phyloP scores from a whole-genome alignment of 768 basidiomycete genomes.

The Saitozyma sp. region DNA sequence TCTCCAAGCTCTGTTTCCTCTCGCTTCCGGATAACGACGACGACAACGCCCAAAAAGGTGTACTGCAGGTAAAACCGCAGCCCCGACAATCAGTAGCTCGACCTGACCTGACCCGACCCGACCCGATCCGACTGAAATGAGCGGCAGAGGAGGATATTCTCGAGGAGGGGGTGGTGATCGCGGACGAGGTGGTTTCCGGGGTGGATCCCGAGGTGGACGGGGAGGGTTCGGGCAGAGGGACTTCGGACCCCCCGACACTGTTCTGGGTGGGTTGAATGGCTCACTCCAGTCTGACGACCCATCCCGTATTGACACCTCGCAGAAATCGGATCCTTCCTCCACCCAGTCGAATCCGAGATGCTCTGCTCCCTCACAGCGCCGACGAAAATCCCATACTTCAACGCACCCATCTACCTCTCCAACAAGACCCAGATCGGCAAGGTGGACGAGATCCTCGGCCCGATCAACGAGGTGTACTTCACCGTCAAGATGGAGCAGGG shows the following conservation, averaged over 20 bases:
- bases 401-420: constrained; percentile 94
- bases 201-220: constrained; percentile 50
- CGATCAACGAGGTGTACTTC: constrained; percentile 97
- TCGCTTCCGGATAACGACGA: too few relatives aligned
- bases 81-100: too few relatives aligned
- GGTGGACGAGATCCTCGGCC: constrained; percentile 98
- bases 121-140: constrained; percentile 21
- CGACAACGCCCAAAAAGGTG: too few relatives aligned
- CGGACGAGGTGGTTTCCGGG: constrained; percentile 39
- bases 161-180: constrained; percentile 37
- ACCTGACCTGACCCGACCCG: background rate
- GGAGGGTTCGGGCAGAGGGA: constrained; percentile 52
- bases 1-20: too few relatives aligned
- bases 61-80: too few relatives aligned
- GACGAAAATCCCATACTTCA: constrained; percentile 97
- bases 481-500: constrained; percentile 96
- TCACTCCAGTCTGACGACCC: background rate
- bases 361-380: constrained; percentile 79
- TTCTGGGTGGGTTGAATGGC: constrained; percentile 51
- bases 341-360: constrained; percentile 98
- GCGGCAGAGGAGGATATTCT: constrained; percentile 43
- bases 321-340: constrained; percentile 92
- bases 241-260: constrained; percentile 56
- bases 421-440: constrained; percentile 96
- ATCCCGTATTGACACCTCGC: background rate